Evolutionary conservation across 345 rosid genomes (phyloP).

Genomic region (Euphorbia tirucalli): DNA sequence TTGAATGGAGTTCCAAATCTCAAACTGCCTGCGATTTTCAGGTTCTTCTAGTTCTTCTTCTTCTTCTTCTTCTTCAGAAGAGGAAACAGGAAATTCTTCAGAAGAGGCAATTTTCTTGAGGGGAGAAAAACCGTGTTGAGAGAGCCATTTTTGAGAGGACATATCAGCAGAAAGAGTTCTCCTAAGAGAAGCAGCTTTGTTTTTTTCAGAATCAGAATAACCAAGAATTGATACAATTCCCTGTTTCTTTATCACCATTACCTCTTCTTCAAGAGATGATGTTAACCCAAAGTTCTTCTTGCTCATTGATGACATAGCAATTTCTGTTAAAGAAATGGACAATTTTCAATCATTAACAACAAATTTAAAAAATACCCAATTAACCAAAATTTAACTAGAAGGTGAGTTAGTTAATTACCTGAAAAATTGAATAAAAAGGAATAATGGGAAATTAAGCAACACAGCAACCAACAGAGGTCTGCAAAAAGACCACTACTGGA

Average conservation of each 20-base stretch:
- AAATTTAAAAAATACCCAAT: not conserved
- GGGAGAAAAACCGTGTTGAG: constrained; percentile 50
- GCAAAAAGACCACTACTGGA: constrained; percentile 42
- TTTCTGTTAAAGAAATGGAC: not conserved
- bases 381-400: not conserved
- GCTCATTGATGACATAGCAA: constrained; percentile 17
- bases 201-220: constrained; percentile 30
- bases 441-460: too few relatives aligned
- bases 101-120: constrained; percentile 62
- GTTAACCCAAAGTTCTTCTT: constrained; percentile 26
- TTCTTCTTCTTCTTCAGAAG: constrained; percentile 10
- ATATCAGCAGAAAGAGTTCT: constrained; percentile 84
- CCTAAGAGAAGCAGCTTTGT: constrained; percentile 46
- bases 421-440: too few relatives aligned
- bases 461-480: constrained; percentile 47
- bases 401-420: not conserved
- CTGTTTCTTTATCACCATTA: constrained; percentile 33
- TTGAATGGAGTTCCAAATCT: constrained; percentile 54
- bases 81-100: constrained; percentile 35
- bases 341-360: not conserved
- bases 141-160: constrained; percentile 71
- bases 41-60: constrained; percentile 29
- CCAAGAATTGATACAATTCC: constrained; percentile 82
- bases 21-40: constrained; percentile 27
- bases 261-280: constrained; percentile 27